Base-by-base conservation (phyloP, 805 yeast species). In the Kodamaea kakaduensis region DNA sequence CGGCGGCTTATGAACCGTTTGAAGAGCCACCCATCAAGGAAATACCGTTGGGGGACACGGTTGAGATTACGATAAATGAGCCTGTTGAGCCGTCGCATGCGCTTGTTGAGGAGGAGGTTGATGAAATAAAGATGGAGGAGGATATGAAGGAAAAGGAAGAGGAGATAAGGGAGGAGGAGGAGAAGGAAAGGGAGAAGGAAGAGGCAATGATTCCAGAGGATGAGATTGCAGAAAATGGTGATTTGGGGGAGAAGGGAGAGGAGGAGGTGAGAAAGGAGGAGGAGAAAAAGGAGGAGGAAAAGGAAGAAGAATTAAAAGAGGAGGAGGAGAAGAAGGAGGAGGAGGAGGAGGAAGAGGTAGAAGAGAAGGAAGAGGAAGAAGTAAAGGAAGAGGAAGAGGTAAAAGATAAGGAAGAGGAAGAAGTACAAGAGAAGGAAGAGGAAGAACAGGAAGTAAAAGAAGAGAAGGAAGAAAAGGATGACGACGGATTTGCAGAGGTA, bases 181-280 rank as follows among this genome's bases (percentile, higher is more conserved):
- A 25, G 13, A 21, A 10, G 13, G 12, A 20, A 27, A 25, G 14
- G 27, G 24, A 20, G 15, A 29, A 25, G 18, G 24, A 19, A 17
- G 39, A 30, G 23, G 31, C 21, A 17, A 33, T 22, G 23, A 15
- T 16, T 26, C 18, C 13, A 15, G n/a, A n/a, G n/a, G n/a, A n/a
- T n/a, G n/a, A n/a, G n/a, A n/a, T n/a, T n/a, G n/a, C n/a, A n/a
- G n/a, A n/a, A n/a, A n/a, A n/a, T n/a, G n/a, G n/a, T n/a, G n/a
- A n/a, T n/a, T n/a, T n/a, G n/a, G n/a, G n/a, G n/a, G n/a, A n/a
- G n/a, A 28, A 10, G 43, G 34, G 9, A 47, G 39, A 38, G 50
- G 35, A n/a, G 41, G 41, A 3, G 32, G 34, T 15, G 45, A 44
- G 35, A 49, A 37, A 6, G 19, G 16, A 26, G 9, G 16, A 25